Percentiles rank a stretch among this genome's conserved stretches.
Conservation (phyloP, 2,329 filamentous ascomycete genomes). For the Akanthomyces dipterigenus region DNA sequence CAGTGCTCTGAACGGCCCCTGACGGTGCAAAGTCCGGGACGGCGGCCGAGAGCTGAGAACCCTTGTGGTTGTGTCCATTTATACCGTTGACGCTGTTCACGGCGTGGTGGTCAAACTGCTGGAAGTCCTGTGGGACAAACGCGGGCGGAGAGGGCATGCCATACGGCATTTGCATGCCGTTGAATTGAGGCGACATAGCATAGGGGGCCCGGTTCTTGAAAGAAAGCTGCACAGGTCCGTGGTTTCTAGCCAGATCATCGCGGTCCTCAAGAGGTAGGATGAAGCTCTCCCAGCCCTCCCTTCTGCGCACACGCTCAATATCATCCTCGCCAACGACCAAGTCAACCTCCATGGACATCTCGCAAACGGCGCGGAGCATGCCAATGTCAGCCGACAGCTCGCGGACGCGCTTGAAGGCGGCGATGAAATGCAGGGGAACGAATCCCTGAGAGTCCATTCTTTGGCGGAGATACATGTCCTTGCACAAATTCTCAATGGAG, state of each 20-base stretch:
- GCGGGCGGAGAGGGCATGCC: constrained; percentile 22
- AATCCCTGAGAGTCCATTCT: constrained; percentile 96
- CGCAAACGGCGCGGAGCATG: constrained; percentile 67
- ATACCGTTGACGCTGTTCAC: constrained; percentile 31
- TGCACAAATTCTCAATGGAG: constrained; percentile 90
- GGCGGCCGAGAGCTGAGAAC: constrained; percentile 30
- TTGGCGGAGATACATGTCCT: constrained; percentile 79
- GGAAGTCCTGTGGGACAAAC: constrained; percentile 24
- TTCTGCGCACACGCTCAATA: constrained; percentile 68
- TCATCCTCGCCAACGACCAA: constrained; percentile 69
- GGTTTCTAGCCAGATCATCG: constrained; percentile 64
- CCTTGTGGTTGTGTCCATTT: constrained; percentile 22
- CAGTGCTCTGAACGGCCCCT: constrained; percentile 14
- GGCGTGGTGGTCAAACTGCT: constrained; percentile 28
- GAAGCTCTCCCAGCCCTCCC: constrained; percentile 73
- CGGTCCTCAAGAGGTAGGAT: constrained; percentile 66
- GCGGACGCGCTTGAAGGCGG: constrained; percentile 70
- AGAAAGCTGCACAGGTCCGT: constrained; percentile 47
- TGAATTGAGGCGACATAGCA: constrained; percentile 24
- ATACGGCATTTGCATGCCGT: constrained; percentile 26
- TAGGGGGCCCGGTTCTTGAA: constrained; percentile 28
- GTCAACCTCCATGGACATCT: constrained; percentile 66
- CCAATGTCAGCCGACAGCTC: constrained; percentile 52
- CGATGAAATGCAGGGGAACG: constrained; percentile 71
- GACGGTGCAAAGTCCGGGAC: constrained; percentile 35